Conservation (phyloP, 225 moss, liverwort and hornwort species). For the Marchantia polymorpha region DNA sequence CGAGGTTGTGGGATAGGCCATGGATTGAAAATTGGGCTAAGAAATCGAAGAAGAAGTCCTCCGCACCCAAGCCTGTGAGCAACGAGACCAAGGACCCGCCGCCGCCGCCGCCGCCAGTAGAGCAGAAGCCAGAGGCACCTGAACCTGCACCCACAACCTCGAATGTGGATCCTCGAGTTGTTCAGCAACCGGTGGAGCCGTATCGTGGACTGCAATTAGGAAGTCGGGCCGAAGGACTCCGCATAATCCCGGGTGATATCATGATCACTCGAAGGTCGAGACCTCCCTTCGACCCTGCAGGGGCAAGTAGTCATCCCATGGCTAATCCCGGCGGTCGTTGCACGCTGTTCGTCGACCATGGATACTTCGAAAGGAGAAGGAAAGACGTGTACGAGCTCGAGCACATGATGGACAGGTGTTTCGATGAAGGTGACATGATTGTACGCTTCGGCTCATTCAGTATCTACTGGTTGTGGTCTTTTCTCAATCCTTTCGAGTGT, state of each 20-base stretch:
- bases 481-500: neutral
- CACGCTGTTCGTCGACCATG: slow-evolving; percentile 5
- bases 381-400: neutral
- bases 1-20: neutral
- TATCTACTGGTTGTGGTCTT: slow-evolving; percentile 14
- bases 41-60: neutral
- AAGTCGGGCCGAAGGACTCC: neutral
- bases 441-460: slow-evolving; percentile 8
- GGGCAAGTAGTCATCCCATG: neutral
- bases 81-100: neutral
- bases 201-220: neutral
- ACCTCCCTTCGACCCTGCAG: neutral
- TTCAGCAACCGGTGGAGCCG: slow-evolving; percentile 2
- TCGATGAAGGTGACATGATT: slow-evolving; percentile 20
- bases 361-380: slow-evolving; percentile 13
- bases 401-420: neutral
- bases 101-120: neutral
- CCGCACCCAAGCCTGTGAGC: neutral
- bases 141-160: neutral
- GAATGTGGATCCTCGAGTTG: slow-evolving; percentile 4
- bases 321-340: slow-evolving; percentile 19
- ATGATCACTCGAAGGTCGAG: slow-evolving; percentile 8
- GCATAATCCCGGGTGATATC: slow-evolving; percentile 9
- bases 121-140: neutral
- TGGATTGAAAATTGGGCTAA: neutral